Evolutionary conservation across 495 filamentous ascomycete species (phyloP), one percentile per base, ranked within the genome.

Genomic region (Podospora appendiculata): DNA sequence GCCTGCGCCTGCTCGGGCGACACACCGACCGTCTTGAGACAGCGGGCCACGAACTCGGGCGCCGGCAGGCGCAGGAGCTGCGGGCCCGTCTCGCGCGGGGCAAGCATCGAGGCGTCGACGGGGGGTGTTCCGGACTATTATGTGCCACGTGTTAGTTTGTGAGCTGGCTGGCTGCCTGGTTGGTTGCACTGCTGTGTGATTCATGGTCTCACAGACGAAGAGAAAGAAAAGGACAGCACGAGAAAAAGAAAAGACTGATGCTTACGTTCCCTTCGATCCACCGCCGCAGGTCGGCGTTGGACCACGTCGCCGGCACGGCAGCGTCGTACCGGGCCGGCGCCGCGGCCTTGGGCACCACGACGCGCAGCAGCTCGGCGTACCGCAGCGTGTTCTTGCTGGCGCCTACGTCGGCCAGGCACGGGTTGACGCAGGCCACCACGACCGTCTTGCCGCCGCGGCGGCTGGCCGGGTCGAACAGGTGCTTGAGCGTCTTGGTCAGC

Each of bases 401-500:
- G 32, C 50, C 50, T 0, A 57, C 43, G 42, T 63, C 60, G 19
- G 57, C 57, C 43, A 59, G 47, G 35, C 60, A 60, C 13, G 60
- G 60, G 52, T 60, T 63, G 14, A 60, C 60, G 33, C 60, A 63
- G 9, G 60, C 60, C 13, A 63, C 50, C 9, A 60, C 57, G 16
- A 63, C 55, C 0, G 53, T 63, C 53, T 60, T 58, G 52, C 57
- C 56, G 44, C 32, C 33, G 19, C 60, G 41, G 4, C 47, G 12
- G 41, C 55, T 53, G 11, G 57, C 36, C 16, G 60, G 60, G 41
- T 63, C 60, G 48, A 63, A 63, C 33, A 60, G 52, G 38, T 63
- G 60, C 46, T 63, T 63, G 38, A 63, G 52, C 16, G 57, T 60
- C 53, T 63, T 63, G 35, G 60, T 63, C 32, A 63, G 51, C 6